A percentile compares a stretch with the other conserved stretches of the same genome.
phyloP scores from a whole-genome alignment of 1,284 basidiomycete genomes.

The Dichomitus squalens region DNA sequence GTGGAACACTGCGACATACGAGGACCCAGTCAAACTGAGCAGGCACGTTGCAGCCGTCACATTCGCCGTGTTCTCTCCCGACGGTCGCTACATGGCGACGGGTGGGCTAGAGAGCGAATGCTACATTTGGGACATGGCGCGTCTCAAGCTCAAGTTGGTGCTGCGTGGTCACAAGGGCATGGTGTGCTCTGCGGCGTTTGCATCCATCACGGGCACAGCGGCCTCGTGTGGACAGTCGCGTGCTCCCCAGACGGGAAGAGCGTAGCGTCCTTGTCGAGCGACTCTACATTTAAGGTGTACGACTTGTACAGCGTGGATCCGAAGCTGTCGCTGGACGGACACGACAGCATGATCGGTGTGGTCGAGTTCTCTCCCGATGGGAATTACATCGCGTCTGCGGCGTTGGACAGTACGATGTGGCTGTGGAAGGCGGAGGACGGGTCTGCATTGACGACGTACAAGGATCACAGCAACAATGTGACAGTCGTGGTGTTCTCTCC shows the following conservation, averaged over 20 bases:
- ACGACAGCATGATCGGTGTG: constrained; percentile 10
- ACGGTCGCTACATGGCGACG: constrained; percentile 21
- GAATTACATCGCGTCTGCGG: constrained; percentile 10
- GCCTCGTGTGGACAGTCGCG: constrained; percentile 34
- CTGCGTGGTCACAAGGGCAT: constrained; percentile 19
- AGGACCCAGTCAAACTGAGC: constrained; percentile 3
- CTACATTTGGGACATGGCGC: constrained; percentile 21
- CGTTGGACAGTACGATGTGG: constrained; percentile 14
- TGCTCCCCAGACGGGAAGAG: constrained; percentile 38
- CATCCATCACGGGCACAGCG: constrained; percentile 24
- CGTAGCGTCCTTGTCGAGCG: constrained; percentile 16
- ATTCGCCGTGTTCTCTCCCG: constrained; percentile 27
- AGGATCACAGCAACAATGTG: constrained; percentile 28
- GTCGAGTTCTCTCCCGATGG: constrained; percentile 30
- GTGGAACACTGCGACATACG: constrained; percentile 19
- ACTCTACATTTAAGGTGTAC: constrained; percentile 18
- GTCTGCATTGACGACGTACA: constrained; percentile 5
- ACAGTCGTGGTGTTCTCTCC: constrained; percentile 35
- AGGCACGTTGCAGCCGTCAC: constrained; percentile 23
- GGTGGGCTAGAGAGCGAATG: constrained; percentile 22
- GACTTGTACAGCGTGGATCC: constrained; percentile 17
- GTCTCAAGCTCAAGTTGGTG: not conserved
- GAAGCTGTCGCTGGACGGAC: constrained; percentile 3
- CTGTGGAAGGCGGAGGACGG: constrained; percentile 16
- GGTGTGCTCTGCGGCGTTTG: constrained; percentile 26